Conservation (phyloP, 345 rosid species). For the Anastatica hierochuntica region DNA sequence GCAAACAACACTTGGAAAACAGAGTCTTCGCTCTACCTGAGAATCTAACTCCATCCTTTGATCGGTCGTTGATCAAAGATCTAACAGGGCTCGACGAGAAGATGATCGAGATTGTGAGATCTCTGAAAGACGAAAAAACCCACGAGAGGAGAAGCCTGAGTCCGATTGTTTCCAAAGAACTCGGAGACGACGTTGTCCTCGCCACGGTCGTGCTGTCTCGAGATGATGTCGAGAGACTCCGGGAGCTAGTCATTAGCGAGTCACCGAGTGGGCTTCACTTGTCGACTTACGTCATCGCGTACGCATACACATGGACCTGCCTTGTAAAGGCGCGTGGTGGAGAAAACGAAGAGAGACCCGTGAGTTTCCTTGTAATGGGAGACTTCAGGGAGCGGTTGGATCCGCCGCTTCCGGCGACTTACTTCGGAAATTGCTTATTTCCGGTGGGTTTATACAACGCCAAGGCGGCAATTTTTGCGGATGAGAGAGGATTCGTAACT, state of each 20-base stretch:
- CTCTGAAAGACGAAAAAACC: not conserved
- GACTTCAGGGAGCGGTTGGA: constrained; percentile 3
- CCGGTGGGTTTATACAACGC: not conserved
- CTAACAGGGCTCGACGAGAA: not conserved
- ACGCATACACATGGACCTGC: too few relatives aligned
- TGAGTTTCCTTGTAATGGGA: not conserved
- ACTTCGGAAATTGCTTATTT: constrained; percentile 21
- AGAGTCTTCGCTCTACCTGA: not conserved
- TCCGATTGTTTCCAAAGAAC: not conserved
- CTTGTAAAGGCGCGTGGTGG: constrained; percentile 21
- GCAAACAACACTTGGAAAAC: not conserved
- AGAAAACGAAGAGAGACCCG: not conserved
- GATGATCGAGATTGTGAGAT: not conserved
- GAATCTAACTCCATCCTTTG: constrained; percentile 13
- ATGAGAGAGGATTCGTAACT: constrained; percentile 9
- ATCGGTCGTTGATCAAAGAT: constrained; percentile 13
- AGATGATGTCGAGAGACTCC: constrained; percentile 19
- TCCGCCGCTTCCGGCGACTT: constrained; percentile 8
- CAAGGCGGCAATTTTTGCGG: not conserved
- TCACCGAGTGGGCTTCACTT: constrained; percentile 3
- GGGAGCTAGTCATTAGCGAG: constrained; percentile 13
- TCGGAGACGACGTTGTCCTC: constrained; percentile 3
- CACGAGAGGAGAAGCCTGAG: constrained; percentile 8
- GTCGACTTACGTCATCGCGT: constrained; percentile 28
- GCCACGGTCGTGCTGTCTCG: constrained; percentile 24